phyloP scores from a whole-genome alignment of 2,329 filamentous ascomycete genomes.

The Cladophialophora bantiana region DNA sequence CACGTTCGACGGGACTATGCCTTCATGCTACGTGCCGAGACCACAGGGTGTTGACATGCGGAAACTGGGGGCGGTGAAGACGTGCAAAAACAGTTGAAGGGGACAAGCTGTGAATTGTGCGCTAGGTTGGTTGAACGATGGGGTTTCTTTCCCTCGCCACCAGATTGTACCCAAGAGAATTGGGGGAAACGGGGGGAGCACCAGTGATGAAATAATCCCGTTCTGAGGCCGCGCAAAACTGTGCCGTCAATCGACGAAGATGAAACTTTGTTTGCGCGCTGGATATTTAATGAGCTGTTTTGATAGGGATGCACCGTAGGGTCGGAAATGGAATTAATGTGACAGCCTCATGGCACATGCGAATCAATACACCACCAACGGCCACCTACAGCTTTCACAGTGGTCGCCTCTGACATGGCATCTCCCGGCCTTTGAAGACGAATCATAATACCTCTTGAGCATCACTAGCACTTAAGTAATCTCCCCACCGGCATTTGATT shows the following conservation, averaged over 20 bases:
- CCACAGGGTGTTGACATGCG: conserved; percentile 1
- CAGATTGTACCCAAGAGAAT: not conserved
- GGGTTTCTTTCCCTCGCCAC: not conserved
- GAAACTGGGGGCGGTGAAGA: conserved; percentile 22
- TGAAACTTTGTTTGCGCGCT: not conserved
- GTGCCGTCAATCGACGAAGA: not conserved
- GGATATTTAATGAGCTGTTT: not conserved
- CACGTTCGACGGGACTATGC: conserved; percentile 11
- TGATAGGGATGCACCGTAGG: not conserved
- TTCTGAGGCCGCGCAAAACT: not conserved
- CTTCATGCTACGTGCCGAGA: conserved; percentile 23
- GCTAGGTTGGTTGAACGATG: not conserved
- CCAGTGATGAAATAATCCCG: not conserved
- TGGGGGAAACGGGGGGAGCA: not conserved
- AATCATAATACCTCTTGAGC: not conserved
- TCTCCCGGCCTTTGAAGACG: not conserved
- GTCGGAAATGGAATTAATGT: not conserved
- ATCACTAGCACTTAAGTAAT: conserved; percentile 1
- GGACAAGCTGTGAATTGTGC: not conserved
- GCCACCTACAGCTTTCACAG: too few relatives aligned
- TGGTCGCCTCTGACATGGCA: not conserved
- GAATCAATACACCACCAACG: too few relatives aligned
- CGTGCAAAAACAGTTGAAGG: not conserved
- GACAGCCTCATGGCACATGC: not conserved
- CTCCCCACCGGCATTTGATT: not conserved